These are phyloP conservation scores for Leishmania major DNA, from an alignment of 208 protist species.

Conservation along the genomic window DNA sequence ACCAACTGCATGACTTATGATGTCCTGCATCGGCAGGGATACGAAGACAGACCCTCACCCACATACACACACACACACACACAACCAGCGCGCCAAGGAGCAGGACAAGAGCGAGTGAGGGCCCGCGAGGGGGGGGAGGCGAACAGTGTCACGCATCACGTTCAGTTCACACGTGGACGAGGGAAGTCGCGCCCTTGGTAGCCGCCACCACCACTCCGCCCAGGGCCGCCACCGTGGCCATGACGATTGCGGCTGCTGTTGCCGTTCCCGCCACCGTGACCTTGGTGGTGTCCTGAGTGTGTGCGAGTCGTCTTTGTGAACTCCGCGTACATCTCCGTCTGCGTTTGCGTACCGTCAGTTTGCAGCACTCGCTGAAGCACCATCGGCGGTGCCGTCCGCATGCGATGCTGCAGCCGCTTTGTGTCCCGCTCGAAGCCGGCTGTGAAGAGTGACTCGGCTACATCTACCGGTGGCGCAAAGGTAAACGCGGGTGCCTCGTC, in stretches of 20 bases:
- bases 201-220: constrained; percentile 7
- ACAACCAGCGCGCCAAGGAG: not conserved
- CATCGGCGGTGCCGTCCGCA: constrained; percentile 87
- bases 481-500: constrained; percentile 90
- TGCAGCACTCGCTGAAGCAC: constrained; percentile 75
- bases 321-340: constrained; percentile 76
- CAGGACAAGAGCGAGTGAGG: not conserved
- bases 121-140: not conserved
- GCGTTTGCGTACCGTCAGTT: constrained; percentile 76
- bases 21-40: not conserved
- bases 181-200: constrained; percentile 23
- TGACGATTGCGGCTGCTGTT: constrained; percentile 14
- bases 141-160: too few species aligned
- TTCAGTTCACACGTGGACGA: constrained; percentile 8
- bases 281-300: constrained; percentile 1
- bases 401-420: constrained; percentile 85
- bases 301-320: constrained; percentile 11
- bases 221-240: constrained; percentile 4
- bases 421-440: constrained; percentile 89
- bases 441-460: constrained; percentile 86
- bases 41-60: not conserved
- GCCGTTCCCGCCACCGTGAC: not conserved
- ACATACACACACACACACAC: not conserved
- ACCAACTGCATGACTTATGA: too few species aligned
- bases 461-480: constrained; percentile 85